A percentile compares a stretch with the other conserved stretches of the same genome.
phyloP scores from a whole-genome alignment of 164 flowering plant species.

The Malania oleifera region DNA sequence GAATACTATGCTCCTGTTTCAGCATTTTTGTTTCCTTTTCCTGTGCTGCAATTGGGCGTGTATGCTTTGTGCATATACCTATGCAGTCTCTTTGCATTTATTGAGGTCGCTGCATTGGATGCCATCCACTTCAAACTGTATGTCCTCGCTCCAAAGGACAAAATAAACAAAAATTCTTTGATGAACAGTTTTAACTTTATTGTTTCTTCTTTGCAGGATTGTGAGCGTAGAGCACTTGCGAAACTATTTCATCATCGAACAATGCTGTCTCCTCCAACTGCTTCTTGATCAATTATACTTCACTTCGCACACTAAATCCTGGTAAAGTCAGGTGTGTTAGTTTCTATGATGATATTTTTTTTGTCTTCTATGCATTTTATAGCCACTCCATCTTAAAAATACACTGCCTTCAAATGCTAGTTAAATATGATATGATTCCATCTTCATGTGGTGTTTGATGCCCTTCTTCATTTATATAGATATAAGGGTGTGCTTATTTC shows the following conservation, averaged over 20 bases:
- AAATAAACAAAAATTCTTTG: background rate
- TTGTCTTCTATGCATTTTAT: too few relatives aligned
- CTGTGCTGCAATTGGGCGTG: background rate
- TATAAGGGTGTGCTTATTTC: too few relatives aligned
- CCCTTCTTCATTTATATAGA: too few relatives aligned
- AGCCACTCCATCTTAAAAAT: too few relatives aligned
- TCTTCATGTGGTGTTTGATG: too few relatives aligned
- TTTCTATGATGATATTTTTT: too few relatives aligned
- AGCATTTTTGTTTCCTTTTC: background rate
- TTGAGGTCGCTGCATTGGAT: too few relatives aligned
- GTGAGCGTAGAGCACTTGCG: slow-evolving; percentile 81
- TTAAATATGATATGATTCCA: too few relatives aligned
- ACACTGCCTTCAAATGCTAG: too few relatives aligned
- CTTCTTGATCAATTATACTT: slow-evolving; percentile 12
- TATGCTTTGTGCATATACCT: too few relatives aligned
- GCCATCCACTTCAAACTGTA: background rate
- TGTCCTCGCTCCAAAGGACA: background rate
- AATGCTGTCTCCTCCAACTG: slow-evolving; percentile 24
- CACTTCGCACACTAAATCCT: background rate
- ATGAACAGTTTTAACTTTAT: background rate
- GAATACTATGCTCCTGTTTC: background rate
- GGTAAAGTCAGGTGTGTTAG: slow-evolving; percentile 6
- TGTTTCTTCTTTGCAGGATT: slow-evolving; percentile 51
- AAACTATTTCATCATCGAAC: slow-evolving; percentile 69
- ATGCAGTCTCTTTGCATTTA: too few relatives aligned